Conservation (phyloP, 345 rosid species). For the Bruguiera gymnorhiza region DNA sequence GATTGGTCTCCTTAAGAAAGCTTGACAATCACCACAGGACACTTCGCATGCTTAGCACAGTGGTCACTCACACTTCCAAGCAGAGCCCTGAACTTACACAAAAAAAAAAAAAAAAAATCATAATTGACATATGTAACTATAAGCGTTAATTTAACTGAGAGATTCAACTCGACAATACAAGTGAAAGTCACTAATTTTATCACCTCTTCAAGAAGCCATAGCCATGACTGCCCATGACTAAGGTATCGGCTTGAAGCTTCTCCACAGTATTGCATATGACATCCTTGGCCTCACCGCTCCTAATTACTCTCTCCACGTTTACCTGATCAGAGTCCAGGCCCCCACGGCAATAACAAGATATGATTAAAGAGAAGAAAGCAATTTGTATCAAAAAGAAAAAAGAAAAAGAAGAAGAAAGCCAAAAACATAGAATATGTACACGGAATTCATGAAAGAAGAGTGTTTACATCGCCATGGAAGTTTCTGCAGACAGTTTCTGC, state of each 20-base stretch:
- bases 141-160: too few relatives aligned
- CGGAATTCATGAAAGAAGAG: too few relatives aligned
- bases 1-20: constrained; percentile 5
- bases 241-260: constrained; percentile 63
- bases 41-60: not conserved
- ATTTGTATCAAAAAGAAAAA: too few relatives aligned
- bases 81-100: constrained; percentile 43
- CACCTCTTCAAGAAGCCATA: constrained; percentile 93
- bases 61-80: constrained; percentile 2
- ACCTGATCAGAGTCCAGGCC: constrained; percentile 32
- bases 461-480: constrained; percentile 28
- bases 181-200: not conserved
- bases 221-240: constrained; percentile 95
- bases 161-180: too few relatives aligned
- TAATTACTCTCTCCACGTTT: constrained; percentile 51
- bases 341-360: too few relatives aligned
- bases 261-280: constrained; percentile 69
- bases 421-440: too few relatives aligned
- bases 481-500: constrained; percentile 58
- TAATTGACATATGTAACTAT: too few relatives aligned
- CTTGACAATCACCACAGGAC: constrained; percentile 69
- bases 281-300: constrained; percentile 82
- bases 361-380: too few relatives aligned
- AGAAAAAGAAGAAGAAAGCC: too few relatives aligned
- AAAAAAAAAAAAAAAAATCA: too few relatives aligned